phyloP scores from a whole-genome alignment of 805 yeast species.

The Candida chauliodis region DNA sequence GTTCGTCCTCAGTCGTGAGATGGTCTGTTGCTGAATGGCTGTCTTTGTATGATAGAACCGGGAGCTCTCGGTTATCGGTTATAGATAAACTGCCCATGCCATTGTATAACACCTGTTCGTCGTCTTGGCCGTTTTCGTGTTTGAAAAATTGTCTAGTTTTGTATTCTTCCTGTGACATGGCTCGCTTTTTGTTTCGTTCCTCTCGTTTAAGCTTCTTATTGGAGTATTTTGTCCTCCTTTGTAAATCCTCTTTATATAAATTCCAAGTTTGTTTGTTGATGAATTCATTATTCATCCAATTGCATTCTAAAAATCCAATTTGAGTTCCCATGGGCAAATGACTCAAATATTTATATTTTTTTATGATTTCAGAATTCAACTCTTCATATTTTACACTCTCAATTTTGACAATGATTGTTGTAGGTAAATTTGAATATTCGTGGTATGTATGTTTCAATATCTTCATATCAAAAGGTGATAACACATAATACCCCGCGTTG shows the following conservation, averaged over 20 bases:
- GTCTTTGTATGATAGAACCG: conserved; percentile 24
- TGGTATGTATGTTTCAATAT: conserved; percentile 63
- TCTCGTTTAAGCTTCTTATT: conserved; percentile 51
- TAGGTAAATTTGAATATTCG: conserved; percentile 63
- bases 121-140: conserved; percentile 44
- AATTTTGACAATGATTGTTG: conserved; percentile 54
- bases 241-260: conserved; percentile 52
- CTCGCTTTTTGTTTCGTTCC: conserved; percentile 55
- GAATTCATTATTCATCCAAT: conserved; percentile 55
- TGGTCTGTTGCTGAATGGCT: conserved; percentile 2
- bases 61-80: conserved; percentile 36
- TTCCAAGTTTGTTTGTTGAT: conserved; percentile 34
- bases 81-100: conserved; percentile 34
- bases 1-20: conserved; percentile 13
- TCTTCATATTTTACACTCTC: conserved; percentile 70
- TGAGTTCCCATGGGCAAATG: conserved; percentile 86
- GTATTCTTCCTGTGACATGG: conserved; percentile 56
- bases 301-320: conserved; percentile 78
- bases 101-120: conserved; percentile 15
- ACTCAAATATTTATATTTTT: conserved; percentile 67
- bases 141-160: conserved; percentile 57
- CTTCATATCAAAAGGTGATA: conserved; percentile 77
- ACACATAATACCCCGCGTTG: conserved; percentile 56
- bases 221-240: conserved; percentile 51
- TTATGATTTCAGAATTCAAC: conserved; percentile 54